These are phyloP conservation scores for Tolypocladium guangdongense DNA, from an alignment of 2,329 filamentous ascomycete species.

Conservation along the genomic window DNA sequence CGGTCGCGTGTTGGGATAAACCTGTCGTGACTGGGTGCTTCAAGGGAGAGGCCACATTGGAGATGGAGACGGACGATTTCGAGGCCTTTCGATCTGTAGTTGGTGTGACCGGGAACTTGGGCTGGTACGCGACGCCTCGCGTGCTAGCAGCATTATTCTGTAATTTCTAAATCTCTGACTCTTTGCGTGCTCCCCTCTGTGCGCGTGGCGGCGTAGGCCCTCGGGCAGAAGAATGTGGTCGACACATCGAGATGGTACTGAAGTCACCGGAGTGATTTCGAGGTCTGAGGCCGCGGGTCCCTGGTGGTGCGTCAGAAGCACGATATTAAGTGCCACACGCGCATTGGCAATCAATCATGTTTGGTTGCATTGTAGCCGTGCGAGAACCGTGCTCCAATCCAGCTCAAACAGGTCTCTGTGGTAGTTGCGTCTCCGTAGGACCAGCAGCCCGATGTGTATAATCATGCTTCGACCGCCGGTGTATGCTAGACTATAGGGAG, in stretches of 20 bases:
- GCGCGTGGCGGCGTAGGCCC: background rate
- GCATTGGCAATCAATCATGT: background rate
- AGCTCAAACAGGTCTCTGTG: background rate
- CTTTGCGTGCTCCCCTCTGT: background rate
- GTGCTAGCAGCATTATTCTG: background rate
- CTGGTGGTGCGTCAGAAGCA: background rate
- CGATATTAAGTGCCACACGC: background rate
- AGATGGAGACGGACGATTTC: background rate
- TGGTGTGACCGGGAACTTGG: background rate
- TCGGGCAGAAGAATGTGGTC: background rate
- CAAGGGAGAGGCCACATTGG: background rate
- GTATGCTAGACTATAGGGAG: too few species aligned
- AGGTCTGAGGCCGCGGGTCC: background rate
- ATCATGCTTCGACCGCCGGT: too few species aligned
- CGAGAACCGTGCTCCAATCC: background rate
- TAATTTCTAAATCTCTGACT: background rate
- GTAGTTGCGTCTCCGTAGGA: too few species aligned
- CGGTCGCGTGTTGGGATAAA: constrained; percentile 58
- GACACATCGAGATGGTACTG: background rate
- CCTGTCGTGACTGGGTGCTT: background rate
- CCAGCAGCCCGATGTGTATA: too few species aligned
- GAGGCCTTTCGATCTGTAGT: background rate
- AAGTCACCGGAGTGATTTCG: background rate
- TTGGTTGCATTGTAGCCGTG: background rate
- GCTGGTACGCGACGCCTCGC: background rate